phyloP scores from a whole-genome alignment of 164 flowering plant species.

The Magnolia changhungtana region DNA sequence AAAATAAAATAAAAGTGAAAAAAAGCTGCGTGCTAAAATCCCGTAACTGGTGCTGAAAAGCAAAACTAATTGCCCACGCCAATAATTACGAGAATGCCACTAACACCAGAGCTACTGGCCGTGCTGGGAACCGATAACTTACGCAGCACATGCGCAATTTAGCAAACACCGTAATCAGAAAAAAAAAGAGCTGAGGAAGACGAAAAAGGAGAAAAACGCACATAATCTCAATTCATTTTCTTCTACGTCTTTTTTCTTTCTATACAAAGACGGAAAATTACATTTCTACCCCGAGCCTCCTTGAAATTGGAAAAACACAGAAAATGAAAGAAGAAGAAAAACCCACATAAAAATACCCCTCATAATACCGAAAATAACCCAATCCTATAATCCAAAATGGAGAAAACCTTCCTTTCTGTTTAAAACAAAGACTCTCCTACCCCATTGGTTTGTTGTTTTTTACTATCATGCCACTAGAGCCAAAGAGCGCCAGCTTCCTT shows the following conservation, averaged over 20 bases:
- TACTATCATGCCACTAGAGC: constrained; percentile 34
- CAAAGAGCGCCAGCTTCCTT: constrained; percentile 87
- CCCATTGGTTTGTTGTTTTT: too few species aligned
- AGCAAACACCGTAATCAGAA: not conserved
- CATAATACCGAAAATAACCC: not conserved
- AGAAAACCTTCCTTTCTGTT: constrained; percentile 5
- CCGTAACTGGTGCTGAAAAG: not conserved
- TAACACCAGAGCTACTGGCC: not conserved
- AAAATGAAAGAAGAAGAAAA: not conserved
- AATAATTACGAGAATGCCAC: not conserved
- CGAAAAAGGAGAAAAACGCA: not conserved
- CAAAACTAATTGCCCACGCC: not conserved
- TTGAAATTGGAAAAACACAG: not conserved
- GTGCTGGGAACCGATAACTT: too few species aligned
- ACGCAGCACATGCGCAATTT: too few species aligned
- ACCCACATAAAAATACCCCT: not conserved
- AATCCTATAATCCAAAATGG: constrained; percentile 17
- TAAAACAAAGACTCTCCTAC: not conserved
- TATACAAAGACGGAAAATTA: constrained; percentile 6
- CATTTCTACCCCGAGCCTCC: not conserved
- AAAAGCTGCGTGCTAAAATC: too few species aligned
- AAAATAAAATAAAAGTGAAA: too few species aligned
- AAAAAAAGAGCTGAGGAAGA: not conserved
- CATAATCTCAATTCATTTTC: constrained; percentile 2
- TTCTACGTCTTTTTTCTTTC: not conserved